Conservation (phyloP, 345 rosid species). For the Salix brachista region DNA sequence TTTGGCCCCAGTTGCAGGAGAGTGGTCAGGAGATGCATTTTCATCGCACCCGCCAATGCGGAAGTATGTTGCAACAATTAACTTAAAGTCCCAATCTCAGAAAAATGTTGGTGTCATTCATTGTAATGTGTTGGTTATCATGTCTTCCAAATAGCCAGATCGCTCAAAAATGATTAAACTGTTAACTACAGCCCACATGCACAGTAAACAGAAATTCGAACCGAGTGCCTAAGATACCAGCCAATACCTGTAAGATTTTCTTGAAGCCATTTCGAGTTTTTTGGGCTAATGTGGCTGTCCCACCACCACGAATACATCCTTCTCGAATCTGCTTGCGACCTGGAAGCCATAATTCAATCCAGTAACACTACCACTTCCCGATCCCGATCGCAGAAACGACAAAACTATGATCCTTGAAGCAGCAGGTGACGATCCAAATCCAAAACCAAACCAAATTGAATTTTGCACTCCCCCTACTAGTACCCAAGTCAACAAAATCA, state of each 20-base stretch:
- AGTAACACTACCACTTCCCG: conserved; percentile 15
- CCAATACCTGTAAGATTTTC: conserved; percentile 86
- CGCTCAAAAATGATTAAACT: neutral
- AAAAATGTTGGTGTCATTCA: neutral
- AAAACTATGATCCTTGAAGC: conserved; percentile 2
- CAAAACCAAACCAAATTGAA: conserved; percentile 8
- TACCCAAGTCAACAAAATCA: conserved; percentile 16
- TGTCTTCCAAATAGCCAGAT: neutral
- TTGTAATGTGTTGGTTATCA: neutral
- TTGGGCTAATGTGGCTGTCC: conserved; percentile 94
- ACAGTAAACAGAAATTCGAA: neutral
- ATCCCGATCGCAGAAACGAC: neutral
- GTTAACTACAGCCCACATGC: neutral
- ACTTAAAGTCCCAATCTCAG: neutral
- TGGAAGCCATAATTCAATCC: conserved; percentile 47
- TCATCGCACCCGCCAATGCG: neutral
- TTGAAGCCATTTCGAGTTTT: conserved; percentile 95
- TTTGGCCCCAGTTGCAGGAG: neutral
- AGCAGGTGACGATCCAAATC: conserved; percentile 3
- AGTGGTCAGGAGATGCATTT: neutral
- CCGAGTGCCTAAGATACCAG: neutral
- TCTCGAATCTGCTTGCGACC: conserved; percentile 40
- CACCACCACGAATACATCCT: conserved; percentile 98
- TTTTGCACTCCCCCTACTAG: conserved; percentile 6
- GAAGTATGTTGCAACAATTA: neutral